These are phyloP conservation scores for Cicer bijugum DNA, from an alignment of 306 rosid genomes.

Conservation along the genomic window DNA sequence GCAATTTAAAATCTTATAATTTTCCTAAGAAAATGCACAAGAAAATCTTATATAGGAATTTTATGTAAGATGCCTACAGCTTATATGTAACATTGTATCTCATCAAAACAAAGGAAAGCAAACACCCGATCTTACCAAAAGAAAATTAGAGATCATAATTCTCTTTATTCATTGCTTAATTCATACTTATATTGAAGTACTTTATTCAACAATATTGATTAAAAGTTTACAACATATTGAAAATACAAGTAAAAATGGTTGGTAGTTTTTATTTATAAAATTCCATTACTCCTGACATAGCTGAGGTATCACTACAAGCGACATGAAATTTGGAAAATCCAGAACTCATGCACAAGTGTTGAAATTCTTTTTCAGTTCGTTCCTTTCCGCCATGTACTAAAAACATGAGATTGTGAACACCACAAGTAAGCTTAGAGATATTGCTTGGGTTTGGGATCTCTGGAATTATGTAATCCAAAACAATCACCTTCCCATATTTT, in stretches of 20 bases:
- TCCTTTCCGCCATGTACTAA: slow-evolving; percentile 22
- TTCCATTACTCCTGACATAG: slow-evolving; percentile 8
- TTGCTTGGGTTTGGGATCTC: slow-evolving; percentile 23
- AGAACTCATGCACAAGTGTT: slow-evolving; percentile 22
- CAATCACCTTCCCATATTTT: slow-evolving; percentile 39
- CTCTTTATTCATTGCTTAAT: no score
- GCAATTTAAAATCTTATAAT: no score
- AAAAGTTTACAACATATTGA: background rate
- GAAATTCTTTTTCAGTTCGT: slow-evolving; percentile 40
- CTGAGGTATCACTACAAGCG: background rate
- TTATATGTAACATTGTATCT: no score
- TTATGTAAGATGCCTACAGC: no score
- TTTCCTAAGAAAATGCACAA: no score
- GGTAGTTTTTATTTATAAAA: slow-evolving; percentile 26
- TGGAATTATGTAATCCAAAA: slow-evolving; percentile 22
- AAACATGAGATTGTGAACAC: slow-evolving; percentile 34
- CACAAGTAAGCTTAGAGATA: slow-evolving; percentile 8
- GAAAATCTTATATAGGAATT: no score
- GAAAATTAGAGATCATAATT: no score
- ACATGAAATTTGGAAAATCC: slow-evolving; percentile 41
- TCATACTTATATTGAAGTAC: background rate
- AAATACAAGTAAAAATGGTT: background rate
- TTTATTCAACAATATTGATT: background rate
- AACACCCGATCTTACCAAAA: no score
- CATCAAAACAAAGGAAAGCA: no score